A percentile compares a stretch with the other conserved stretches of the same genome.
These are phyloP conservation scores for Boletus sensibilis DNA, from an alignment of 768 basidiomycete species.

Conservation along the genomic window DNA sequence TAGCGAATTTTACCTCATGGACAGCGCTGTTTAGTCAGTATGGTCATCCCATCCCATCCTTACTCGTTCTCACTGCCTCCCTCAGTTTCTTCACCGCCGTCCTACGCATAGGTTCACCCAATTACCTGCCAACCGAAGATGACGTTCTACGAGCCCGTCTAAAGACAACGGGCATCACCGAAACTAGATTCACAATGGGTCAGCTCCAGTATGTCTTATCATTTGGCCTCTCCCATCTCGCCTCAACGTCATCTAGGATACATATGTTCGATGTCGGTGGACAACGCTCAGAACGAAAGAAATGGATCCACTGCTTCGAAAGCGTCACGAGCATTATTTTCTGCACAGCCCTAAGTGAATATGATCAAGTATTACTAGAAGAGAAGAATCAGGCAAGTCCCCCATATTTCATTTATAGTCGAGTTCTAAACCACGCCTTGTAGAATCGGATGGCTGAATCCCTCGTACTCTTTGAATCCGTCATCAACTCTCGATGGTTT, in stretches of 20 bases:
- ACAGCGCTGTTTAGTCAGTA: slow-evolving; percentile 85
- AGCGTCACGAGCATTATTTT: slow-evolving; percentile 81
- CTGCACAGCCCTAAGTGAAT: slow-evolving; percentile 72
- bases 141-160: slow-evolving; percentile 87
- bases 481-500: slow-evolving; percentile 83
- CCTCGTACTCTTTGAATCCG: slow-evolving; percentile 69
- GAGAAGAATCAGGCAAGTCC: slow-evolving; percentile 40
- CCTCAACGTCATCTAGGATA: slow-evolving; percentile 34
- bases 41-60: neutral
- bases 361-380: slow-evolving; percentile 70
- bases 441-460: slow-evolving; percentile 79
- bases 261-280: slow-evolving; percentile 82
- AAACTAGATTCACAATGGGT: slow-evolving; percentile 79
- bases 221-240: accelerated
- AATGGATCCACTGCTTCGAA: slow-evolving; percentile 80
- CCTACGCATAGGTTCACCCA: slow-evolving; percentile 73
- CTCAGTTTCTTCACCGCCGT: slow-evolving; percentile 83
- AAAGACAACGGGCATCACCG: slow-evolving; percentile 88
- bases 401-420: neutral
- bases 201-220: slow-evolving; percentile 48
- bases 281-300: slow-evolving; percentile 77
- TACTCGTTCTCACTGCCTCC: neutral
- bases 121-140: slow-evolving; percentile 82
- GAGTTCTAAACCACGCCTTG: neutral
- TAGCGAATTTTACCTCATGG: slow-evolving; percentile 90